Evolutionary conservation across 2,329 filamentous ascomycete species (phyloP), one percentile per base, ranked within the genome.

Genomic region (Chaetomiaceae sp.): DNA sequence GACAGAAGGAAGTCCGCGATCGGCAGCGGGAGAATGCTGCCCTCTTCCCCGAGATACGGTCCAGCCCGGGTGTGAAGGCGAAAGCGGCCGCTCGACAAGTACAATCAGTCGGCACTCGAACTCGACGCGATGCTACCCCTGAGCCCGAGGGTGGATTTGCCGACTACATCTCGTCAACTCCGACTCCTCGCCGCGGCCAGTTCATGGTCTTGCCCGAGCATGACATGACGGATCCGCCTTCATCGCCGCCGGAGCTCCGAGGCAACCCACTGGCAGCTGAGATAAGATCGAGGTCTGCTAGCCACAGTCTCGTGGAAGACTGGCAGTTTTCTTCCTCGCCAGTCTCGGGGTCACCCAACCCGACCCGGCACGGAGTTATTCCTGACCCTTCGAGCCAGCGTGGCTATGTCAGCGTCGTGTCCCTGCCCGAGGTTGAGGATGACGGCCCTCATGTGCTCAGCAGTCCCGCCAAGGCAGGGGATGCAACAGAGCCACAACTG

Each of bases 1-100:
- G 83, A 39, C 90, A 95, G 66, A 85, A 79, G 63, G 89, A 95
- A 63, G 83, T 92, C 38, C 81, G 84, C 42, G 83, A 89, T 61
- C 79, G 86, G 46, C 89, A 95, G 65, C 78, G 78, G 42, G 83
- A 87, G 58, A 80, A 79, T 22, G 79, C 81, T 5, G 77, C 77
- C 0, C 74, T 92, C 57, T 92, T 91, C 61, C 77, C 86, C 1
- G 81, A 85, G 19, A 75, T 91, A 23, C 76, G 76, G 27, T 85
- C 84, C 1, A 85, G 78, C 57, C 73, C 77, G 29, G 59, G 61
- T 27, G 29, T 22, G 56, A 55, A 57, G 20, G 19, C 47, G 11
- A 60, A 57, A 23, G 56, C 55, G 15, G 25, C 56, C 14, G 51
- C 23, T n/a, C 52, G 38, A 4, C 23, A 45, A 15, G 23, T 47